Evolutionary conservation across 257 asterid genomes (phyloP).

Genomic region (Henckelia pumila): DNA sequence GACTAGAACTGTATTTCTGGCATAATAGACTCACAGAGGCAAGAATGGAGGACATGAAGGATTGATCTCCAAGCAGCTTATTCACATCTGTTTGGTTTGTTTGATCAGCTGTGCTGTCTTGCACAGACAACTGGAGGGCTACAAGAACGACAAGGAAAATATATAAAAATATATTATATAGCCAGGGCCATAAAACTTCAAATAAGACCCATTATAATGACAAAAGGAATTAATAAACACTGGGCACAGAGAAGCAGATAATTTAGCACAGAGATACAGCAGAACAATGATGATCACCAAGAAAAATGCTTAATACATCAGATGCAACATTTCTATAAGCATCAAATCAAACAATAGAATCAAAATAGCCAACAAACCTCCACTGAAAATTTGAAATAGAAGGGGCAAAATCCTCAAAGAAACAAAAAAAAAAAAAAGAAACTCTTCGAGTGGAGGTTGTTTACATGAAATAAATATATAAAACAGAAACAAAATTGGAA

Average conservation of each 20-base stretch:
- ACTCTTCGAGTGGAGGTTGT: not conserved
- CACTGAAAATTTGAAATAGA: not conserved
- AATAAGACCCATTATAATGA: not conserved
- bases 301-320: not conserved
- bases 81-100: conserved; percentile 64
- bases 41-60: conserved; percentile 71
- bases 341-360: not conserved
- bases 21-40: conserved; percentile 60
- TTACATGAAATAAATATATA: too few species aligned
- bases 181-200: conserved; percentile 10
- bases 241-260: not conserved
- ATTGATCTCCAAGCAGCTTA: conserved; percentile 72
- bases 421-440: not conserved
- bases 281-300: not conserved
- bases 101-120: conserved; percentile 64
- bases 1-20: conserved; percentile 9
- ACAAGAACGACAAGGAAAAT: conserved; percentile 26
- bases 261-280: not conserved
- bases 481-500: not conserved
- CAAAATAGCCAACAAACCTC: not conserved
- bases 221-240: not conserved
- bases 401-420: not conserved
- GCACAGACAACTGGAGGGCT: conserved; percentile 96
- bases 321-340: not conserved
- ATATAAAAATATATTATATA: conserved; percentile 14